Conservation (phyloP, 371 early-diverging fungal species). For the Globomyces sp. region DNA sequence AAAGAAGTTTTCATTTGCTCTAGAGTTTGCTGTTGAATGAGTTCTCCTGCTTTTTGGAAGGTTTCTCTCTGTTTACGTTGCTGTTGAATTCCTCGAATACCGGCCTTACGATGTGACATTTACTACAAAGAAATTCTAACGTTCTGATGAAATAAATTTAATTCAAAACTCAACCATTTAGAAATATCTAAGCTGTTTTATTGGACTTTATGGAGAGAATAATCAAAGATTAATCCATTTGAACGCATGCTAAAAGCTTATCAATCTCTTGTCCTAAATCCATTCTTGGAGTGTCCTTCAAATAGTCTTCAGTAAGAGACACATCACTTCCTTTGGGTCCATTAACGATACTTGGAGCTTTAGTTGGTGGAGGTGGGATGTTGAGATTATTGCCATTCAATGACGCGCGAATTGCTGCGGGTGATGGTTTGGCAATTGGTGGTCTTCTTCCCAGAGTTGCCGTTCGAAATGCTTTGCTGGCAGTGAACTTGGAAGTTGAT, state of each 20-base stretch:
- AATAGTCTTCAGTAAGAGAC: neutral
- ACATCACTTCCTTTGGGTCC: neutral
- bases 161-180: no score
- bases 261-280: conserved; percentile 21
- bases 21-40: conserved; percentile 39
- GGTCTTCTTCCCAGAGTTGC: conserved; percentile 8
- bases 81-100: conserved; percentile 9
- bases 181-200: no score
- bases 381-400: neutral
- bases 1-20: conserved; percentile 67
- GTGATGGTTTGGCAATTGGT: conserved; percentile 2
- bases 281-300: conserved; percentile 13
- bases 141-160: no score
- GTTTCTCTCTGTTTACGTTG: conserved; percentile 21
- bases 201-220: no score
- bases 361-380: neutral
- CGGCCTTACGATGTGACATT: conserved; percentile 15
- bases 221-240: conserved; percentile 8
- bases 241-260: conserved; percentile 19
- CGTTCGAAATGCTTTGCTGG: neutral
- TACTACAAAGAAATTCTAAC: neutral
- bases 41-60: conserved; percentile 39
- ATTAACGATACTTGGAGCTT: neutral
- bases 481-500: no score
- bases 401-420: conserved; percentile 5